A percentile compares a stretch with the other conserved stretches of the same genome.
phyloP scores from a whole-genome alignment of 2,329 filamentous ascomycete species.

The Aspergillus felis region DNA sequence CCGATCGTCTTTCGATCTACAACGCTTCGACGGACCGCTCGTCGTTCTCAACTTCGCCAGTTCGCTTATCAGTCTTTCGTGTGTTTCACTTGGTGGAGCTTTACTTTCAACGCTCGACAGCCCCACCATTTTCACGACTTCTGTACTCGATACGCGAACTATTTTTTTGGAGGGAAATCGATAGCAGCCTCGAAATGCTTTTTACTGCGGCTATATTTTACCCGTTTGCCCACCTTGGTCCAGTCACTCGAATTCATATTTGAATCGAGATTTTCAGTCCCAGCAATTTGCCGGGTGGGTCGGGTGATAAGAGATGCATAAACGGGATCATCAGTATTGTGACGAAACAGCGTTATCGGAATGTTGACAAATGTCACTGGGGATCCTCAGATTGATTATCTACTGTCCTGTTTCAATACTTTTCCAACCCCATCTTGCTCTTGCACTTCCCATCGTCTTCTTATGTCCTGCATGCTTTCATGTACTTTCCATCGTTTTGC shows the following conservation, averaged over 20 bases:
- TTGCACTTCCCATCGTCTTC: slow-evolving; percentile 5
- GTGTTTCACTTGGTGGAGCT: slow-evolving; percentile 4
- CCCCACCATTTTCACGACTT: slow-evolving; percentile 8
- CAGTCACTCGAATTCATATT: slow-evolving; percentile 13
- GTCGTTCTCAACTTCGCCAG: slow-evolving; percentile 13
- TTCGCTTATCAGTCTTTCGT: slow-evolving; percentile 14
- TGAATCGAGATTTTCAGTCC: slow-evolving; percentile 13
- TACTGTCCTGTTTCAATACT: slow-evolving; percentile 12
- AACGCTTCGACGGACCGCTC: slow-evolving; percentile 30
- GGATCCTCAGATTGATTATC: slow-evolving; percentile 16
- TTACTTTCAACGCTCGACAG: slow-evolving; percentile 4
- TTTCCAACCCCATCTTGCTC: slow-evolving; percentile 9
- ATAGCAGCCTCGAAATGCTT: slow-evolving; percentile 27
- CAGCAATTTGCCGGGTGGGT: slow-evolving; percentile 19
- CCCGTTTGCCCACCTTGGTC: slow-evolving; percentile 21
- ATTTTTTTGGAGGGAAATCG: slow-evolving; percentile 16
- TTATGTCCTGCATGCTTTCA: slow-evolving; percentile 7
- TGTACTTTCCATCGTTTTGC: slow-evolving; percentile 10
- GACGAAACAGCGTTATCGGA: slow-evolving; percentile 16
- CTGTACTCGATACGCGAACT: slow-evolving; percentile 11
- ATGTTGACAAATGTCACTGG: slow-evolving; percentile 15
- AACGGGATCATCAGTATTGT: slow-evolving; percentile 24
- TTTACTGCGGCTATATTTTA: slow-evolving; percentile 33
- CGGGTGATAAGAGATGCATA: slow-evolving; percentile 32
- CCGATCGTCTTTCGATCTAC: slow-evolving; percentile 32